Conservation (phyloP, 202 grass and related monocot species). For the Zoysia matrella region DNA sequence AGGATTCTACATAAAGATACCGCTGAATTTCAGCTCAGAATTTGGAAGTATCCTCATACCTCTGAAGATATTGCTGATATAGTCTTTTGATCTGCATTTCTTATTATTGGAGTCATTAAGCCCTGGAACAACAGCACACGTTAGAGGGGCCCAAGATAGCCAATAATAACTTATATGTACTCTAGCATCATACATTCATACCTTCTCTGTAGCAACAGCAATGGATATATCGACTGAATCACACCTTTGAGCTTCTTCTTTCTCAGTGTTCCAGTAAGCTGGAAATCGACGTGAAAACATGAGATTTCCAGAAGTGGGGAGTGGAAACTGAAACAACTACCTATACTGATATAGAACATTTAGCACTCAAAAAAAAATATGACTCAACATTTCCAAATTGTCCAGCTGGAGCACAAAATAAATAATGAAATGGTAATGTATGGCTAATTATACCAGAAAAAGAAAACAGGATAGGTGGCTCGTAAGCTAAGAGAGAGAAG, state of each 20-base stretch:
- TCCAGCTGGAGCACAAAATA: not conserved
- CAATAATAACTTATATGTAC: conserved; percentile 12
- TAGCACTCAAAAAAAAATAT: conserved; percentile 15
- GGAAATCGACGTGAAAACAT: conserved; percentile 42
- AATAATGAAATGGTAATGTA: not conserved
- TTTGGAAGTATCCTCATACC: conserved; percentile 51
- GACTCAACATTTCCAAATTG: conserved; percentile 17
- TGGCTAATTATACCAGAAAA: not conserved
- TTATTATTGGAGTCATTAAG: conserved; percentile 96
- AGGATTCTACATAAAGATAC: conserved; percentile 10
- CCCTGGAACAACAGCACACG: conserved; percentile 56
- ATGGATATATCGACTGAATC: conserved; percentile 94
- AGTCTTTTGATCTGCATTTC: conserved; percentile 95
- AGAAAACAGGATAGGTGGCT: not conserved
- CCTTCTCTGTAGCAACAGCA: conserved; percentile 95
- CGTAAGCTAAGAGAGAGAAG: conserved; percentile 1
- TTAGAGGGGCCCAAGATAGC: conserved; percentile 30
- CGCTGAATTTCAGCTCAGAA: conserved; percentile 7
- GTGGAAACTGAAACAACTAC: conserved; percentile 19
- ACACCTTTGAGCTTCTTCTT: conserved; percentile 71
- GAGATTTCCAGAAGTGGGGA: conserved; percentile 17
- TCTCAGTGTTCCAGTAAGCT: conserved; percentile 84
- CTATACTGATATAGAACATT: conserved; percentile 24
- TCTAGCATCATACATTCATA: conserved; percentile 28
- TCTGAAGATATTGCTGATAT: conserved; percentile 93